Percentiles rank a stretch among this genome's conserved stretches.
Conservation (phyloP, 441 rosid genomes). For the Erodium trifolium region DNA sequence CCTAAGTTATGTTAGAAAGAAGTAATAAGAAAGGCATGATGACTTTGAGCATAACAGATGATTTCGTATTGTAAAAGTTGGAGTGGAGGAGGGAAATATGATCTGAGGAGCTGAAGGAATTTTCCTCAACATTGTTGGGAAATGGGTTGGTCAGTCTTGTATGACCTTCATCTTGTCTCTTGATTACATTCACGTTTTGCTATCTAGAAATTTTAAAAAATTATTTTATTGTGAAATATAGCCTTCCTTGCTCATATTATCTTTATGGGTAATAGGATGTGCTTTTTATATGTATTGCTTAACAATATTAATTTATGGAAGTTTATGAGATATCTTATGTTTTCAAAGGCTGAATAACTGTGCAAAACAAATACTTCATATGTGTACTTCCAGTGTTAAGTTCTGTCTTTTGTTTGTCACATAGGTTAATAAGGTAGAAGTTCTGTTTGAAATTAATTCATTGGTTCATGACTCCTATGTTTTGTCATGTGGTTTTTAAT, state of each 20-base stretch:
- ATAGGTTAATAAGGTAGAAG: neutral
- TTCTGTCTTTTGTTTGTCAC: neutral
- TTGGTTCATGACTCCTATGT: neutral
- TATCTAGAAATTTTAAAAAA: too few relatives aligned
- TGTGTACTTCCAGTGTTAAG: neutral
- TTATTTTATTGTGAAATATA: too few relatives aligned
- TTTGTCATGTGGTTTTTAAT: slow-evolving; percentile 3
- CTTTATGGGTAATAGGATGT: too few relatives aligned
- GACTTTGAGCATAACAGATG: too few relatives aligned
- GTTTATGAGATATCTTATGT: neutral
- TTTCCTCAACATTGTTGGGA: too few relatives aligned
- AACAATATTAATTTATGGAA: neutral
- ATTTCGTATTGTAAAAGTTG: neutral
- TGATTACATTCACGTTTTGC: too few relatives aligned
- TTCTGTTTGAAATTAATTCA: neutral
- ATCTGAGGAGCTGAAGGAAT: neutral
- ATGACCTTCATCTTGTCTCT: too few relatives aligned
- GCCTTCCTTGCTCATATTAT: too few relatives aligned
- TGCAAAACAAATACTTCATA: neutral
- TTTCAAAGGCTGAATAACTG: neutral
- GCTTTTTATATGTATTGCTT: neutral
- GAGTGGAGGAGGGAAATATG: neutral
- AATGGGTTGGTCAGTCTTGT: too few relatives aligned
- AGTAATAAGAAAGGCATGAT: neutral
- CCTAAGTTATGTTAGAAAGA: neutral